Evolutionary conservation across 2,329 filamentous ascomycete genomes (phyloP).

Genomic region (Phaeosphaeriaceae sp.): DNA sequence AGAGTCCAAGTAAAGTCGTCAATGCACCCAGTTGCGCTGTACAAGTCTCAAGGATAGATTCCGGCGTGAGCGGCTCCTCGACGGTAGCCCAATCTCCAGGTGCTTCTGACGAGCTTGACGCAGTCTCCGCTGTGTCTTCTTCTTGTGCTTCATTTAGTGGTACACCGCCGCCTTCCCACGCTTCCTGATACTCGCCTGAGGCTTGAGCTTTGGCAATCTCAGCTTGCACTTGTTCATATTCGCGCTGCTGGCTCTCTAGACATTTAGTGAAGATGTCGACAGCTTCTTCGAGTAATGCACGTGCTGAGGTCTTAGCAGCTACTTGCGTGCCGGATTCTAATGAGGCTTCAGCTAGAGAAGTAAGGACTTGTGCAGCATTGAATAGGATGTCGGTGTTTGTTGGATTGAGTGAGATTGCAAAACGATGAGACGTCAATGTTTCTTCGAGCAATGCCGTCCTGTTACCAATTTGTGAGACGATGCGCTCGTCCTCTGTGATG

Average conservation of each 20-base stretch:
- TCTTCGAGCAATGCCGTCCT: slow-evolving; percentile 64
- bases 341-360: slow-evolving; percentile 68
- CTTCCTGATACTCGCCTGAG: slow-evolving; percentile 29
- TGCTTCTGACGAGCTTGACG: slow-evolving; percentile 35
- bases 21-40: slow-evolving; percentile 65
- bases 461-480: slow-evolving; percentile 66
- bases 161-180: slow-evolving; percentile 21
- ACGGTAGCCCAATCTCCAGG: slow-evolving; percentile 71
- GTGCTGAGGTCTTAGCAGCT: slow-evolving; percentile 54
- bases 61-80: slow-evolving; percentile 71
- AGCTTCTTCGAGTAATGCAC: slow-evolving; percentile 66
- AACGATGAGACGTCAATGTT: slow-evolving; percentile 70
- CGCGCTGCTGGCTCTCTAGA: slow-evolving; percentile 54
- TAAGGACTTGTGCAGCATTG: slow-evolving; percentile 75
- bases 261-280: slow-evolving; percentile 66
- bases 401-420: slow-evolving; percentile 66
- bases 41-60: slow-evolving; percentile 72
- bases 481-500: slow-evolving; percentile 70
- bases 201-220: slow-evolving; percentile 42
- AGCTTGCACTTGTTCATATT: slow-evolving; percentile 52
- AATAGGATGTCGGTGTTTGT: slow-evolving; percentile 74
- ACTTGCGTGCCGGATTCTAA: slow-evolving; percentile 59
- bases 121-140: slow-evolving; percentile 34
- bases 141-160: slow-evolving; percentile 16
- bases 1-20: slow-evolving; percentile 57